A percentile compares a stretch with the other conserved stretches of the same genome.
These are phyloP conservation scores for Schwanniomyces sp. DNA, from an alignment of 805 yeast species.

Conservation along the genomic window DNA sequence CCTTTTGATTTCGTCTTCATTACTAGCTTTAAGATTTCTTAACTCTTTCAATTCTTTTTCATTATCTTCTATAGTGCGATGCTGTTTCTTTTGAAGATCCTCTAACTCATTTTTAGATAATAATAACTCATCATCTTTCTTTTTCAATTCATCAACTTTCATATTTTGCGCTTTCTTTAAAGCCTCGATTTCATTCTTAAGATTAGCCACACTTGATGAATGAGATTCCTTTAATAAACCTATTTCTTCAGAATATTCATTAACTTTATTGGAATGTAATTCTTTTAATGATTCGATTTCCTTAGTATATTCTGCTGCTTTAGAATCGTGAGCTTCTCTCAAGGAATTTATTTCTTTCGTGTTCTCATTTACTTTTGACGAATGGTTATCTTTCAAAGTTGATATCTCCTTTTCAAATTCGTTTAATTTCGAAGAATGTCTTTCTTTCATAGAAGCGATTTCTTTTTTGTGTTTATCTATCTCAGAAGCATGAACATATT, in stretches of 20 bases:
- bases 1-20: background rate
- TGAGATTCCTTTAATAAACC: conserved; percentile 1
- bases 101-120: background rate
- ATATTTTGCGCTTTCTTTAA: background rate
- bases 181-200: background rate
- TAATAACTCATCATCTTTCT: background rate
- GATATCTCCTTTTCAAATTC: background rate
- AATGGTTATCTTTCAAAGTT: background rate
- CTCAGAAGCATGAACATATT: background rate
- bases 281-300: conserved; percentile 1
- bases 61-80: background rate
- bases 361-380: background rate
- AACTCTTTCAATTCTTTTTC: background rate
- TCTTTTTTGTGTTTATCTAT: background rate
- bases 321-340: background rate
- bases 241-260: background rate
- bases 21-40: background rate
- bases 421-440: background rate
- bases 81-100: background rate
- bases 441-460: background rate
- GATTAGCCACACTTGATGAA: background rate
- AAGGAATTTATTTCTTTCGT: background rate
- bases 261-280: background rate
- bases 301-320: background rate
- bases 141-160: background rate